Conservation (phyloP, 441 rosid species). For the Arabidopsis hybrid region DNA sequence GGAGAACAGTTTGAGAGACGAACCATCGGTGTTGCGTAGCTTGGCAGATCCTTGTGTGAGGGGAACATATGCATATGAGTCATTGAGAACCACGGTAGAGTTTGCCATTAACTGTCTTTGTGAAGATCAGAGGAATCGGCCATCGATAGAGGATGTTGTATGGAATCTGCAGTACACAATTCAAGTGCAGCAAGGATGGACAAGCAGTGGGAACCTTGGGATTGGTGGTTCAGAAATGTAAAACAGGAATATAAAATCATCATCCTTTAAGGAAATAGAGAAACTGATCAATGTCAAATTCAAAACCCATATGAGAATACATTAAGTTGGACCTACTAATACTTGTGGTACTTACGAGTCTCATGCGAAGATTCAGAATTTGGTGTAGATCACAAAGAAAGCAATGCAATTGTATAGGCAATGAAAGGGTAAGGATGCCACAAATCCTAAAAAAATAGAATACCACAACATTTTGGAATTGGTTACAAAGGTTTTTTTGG, state of each 20-base stretch:
- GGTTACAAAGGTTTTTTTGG: neutral
- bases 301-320: neutral
- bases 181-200: conserved; percentile 91
- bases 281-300: neutral
- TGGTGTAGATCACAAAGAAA: conserved; percentile 54
- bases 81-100: conserved; percentile 70
- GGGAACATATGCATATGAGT: conserved; percentile 80
- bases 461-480: conserved; percentile 2
- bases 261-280: conserved; percentile 30
- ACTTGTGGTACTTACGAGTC: conserved; percentile 57
- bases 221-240: conserved; percentile 42
- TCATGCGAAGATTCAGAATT: conserved; percentile 53
- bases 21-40: conserved; percentile 54
- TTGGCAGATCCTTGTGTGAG: conserved; percentile 63
- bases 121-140: conserved; percentile 59
- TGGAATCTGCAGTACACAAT: conserved; percentile 85
- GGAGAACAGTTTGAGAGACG: conserved; percentile 64
- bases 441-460: neutral
- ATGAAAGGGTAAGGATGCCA: neutral
- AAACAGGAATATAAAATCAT: conserved; percentile 33
- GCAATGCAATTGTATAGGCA: conserved; percentile 39
- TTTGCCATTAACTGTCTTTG: conserved; percentile 75
- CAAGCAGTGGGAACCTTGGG: conserved; percentile 74
- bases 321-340: conserved; percentile 42
- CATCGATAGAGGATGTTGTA: conserved; percentile 78